A percentile compares a stretch with the other conserved stretches of the same genome.
These are phyloP conservation scores for Candida palmyrensis DNA, from an alignment of 805 yeast genomes.

Conservation along the genomic window DNA sequence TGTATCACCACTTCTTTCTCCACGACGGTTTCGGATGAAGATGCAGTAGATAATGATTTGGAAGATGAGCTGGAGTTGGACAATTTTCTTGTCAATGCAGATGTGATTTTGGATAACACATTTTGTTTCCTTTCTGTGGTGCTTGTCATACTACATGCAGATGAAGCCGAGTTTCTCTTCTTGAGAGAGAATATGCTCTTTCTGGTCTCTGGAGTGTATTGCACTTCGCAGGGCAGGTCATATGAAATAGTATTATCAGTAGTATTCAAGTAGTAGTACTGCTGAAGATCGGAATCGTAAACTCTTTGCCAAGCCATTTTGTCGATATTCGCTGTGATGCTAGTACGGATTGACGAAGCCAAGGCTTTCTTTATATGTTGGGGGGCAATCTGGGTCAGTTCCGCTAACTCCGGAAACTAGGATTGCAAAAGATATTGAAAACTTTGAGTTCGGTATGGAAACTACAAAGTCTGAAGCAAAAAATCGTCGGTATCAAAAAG, in stretches of 20 bases:
- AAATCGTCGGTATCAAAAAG: no score
- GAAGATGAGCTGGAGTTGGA: conserved; percentile 2
- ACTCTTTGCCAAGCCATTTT: conserved; percentile 3
- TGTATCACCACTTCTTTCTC: no score
- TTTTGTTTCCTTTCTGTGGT: background rate
- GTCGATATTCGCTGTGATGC: no score
- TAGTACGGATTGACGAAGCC: no score
- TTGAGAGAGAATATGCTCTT: background rate
- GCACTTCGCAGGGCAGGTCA: conserved; percentile 44
- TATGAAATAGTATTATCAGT: conserved; percentile 31
- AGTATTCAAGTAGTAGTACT: conserved; percentile 36
- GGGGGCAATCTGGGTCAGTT: no score
- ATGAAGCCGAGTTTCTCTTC: conserved; percentile 2
- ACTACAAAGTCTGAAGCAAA: no score
- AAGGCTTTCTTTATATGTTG: no score
- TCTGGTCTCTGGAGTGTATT: conserved; percentile 5
- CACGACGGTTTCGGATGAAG: background rate
- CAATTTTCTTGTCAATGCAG: conserved; percentile 3
- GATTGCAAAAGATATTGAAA: no score
- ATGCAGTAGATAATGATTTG: background rate
- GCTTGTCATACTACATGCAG: background rate
- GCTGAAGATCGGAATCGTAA: conserved; percentile 33
- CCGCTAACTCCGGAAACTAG: no score
- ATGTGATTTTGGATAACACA: conserved; percentile 2
- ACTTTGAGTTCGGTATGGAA: no score